Conservation (phyloP, 305 asterid species). For the Nicotiana rustica region DNA sequence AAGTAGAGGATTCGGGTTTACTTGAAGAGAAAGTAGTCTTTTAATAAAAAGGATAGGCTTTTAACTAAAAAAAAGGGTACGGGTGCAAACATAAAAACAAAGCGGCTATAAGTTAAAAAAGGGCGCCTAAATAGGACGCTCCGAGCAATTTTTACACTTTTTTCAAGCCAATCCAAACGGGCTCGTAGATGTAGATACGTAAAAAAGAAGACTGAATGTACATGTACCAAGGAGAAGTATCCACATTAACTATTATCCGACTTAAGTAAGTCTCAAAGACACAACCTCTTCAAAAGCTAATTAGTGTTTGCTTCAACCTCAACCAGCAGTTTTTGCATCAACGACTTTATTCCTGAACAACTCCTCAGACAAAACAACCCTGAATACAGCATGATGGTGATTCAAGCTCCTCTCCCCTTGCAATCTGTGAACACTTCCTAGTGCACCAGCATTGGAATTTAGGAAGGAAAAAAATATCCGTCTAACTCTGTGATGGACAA, state of each 20-base stretch:
- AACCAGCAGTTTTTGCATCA: conserved; percentile 24
- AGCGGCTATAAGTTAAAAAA: no score
- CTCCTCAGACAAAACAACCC: conserved; percentile 67
- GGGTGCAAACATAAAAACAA: no score
- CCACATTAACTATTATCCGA: not conserved
- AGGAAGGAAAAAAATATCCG: conserved; percentile 84
- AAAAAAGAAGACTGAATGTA: not conserved
- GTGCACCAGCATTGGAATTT: conserved; percentile 73
- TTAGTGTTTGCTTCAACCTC: not conserved
- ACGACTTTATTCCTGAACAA: not conserved
- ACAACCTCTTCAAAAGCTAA: not conserved
- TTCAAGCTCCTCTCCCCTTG: conserved; percentile 93
- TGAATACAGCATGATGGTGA: conserved; percentile 90
- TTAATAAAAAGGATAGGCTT: no score
- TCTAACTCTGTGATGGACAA: conserved; percentile 84
- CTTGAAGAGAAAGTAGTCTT: no score
- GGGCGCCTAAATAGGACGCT: no score
- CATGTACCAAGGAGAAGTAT: not conserved
- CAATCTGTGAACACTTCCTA: conserved; percentile 85
- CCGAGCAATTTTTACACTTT: no score
- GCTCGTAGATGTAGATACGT: not conserved
- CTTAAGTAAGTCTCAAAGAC: not conserved
- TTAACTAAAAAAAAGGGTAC: no score
- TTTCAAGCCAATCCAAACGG: no score
- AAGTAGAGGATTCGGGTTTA: no score